These are phyloP conservation scores for Xanthoparmelia taractica DNA, from an alignment of 495 filamentous ascomycete genomes.

Conservation along the genomic window DNA sequence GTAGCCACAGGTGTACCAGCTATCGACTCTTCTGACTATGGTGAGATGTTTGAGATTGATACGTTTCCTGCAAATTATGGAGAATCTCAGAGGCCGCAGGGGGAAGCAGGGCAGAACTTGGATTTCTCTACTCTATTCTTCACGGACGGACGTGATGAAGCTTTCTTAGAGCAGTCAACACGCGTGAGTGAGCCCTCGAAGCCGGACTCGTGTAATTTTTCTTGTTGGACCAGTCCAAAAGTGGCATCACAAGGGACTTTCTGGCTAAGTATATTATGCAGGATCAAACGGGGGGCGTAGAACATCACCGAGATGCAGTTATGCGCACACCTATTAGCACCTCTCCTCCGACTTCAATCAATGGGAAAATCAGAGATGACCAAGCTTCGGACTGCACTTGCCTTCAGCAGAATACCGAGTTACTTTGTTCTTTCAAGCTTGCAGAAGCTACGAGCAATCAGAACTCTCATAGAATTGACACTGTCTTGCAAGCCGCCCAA, in stretches of 20 bases:
- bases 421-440: constrained; percentile 14
- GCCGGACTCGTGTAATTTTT: not conserved
- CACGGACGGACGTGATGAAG: constrained; percentile 4
- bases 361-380: constrained; percentile 6
- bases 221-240: not conserved
- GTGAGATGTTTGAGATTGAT: constrained; percentile 11
- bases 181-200: constrained; percentile 3
- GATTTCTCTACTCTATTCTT: constrained; percentile 11
- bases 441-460: constrained; percentile 4
- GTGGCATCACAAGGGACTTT: constrained; percentile 4
- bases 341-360: constrained; percentile 2
- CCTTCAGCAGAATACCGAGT: constrained; percentile 14
- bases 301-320: constrained; percentile 6
- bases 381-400: constrained; percentile 11
- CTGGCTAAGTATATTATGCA: constrained; percentile 3
- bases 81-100: constrained; percentile 3
- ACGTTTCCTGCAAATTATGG: constrained; percentile 3
- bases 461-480: constrained; percentile 5
- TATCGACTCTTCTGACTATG: constrained; percentile 8
- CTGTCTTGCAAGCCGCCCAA: constrained; percentile 7
- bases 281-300: constrained; percentile 4
- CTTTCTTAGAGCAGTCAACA: constrained; percentile 6
- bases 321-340: constrained; percentile 1
- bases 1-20: constrained; percentile 5
- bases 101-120: constrained; percentile 6